A percentile compares a stretch with the other conserved stretches of the same genome.
Conservation (phyloP, 139 green algal species). For the Nannochloris sp. region DNA sequence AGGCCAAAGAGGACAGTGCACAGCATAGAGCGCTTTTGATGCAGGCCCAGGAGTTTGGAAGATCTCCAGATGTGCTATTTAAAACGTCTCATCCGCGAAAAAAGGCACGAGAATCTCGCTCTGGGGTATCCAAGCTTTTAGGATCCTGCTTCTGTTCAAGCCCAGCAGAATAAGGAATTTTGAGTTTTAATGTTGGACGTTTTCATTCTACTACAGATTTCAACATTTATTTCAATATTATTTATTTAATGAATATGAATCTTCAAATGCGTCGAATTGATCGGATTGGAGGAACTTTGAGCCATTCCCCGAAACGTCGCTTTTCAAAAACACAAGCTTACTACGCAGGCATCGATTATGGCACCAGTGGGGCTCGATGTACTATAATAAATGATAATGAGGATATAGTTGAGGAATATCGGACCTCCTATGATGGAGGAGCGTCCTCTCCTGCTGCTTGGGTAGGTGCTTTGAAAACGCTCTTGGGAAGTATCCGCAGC, state of each 20-base stretch:
- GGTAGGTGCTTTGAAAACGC: constrained; percentile 28
- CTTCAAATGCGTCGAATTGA: too few relatives aligned
- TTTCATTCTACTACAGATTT: too few relatives aligned
- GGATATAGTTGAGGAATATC: neutral
- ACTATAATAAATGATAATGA: constrained; percentile 64
- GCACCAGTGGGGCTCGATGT: constrained; percentile 69
- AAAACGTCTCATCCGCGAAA: constrained; percentile 24
- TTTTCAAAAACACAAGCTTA: neutral
- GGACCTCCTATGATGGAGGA: neutral
- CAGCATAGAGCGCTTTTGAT: constrained; percentile 23
- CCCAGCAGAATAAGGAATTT: too few relatives aligned
- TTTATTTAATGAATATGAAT: too few relatives aligned
- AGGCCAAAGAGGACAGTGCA: constrained; percentile 17
- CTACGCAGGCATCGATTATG: constrained; percentile 83
- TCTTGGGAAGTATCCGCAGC: constrained; percentile 29
- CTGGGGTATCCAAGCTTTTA: too few relatives aligned
- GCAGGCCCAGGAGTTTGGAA: constrained; percentile 70
- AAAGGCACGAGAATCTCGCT: neutral
- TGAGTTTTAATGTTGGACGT: too few relatives aligned
- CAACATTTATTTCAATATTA: too few relatives aligned
- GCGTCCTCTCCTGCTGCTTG: neutral
- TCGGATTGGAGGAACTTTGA: too few relatives aligned
- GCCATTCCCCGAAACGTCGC: neutral
- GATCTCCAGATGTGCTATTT: constrained; percentile 38
- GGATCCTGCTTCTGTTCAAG: too few relatives aligned